phyloP scores from a whole-genome alignment of 768 basidiomycete genomes.

The Vararia minispora region DNA sequence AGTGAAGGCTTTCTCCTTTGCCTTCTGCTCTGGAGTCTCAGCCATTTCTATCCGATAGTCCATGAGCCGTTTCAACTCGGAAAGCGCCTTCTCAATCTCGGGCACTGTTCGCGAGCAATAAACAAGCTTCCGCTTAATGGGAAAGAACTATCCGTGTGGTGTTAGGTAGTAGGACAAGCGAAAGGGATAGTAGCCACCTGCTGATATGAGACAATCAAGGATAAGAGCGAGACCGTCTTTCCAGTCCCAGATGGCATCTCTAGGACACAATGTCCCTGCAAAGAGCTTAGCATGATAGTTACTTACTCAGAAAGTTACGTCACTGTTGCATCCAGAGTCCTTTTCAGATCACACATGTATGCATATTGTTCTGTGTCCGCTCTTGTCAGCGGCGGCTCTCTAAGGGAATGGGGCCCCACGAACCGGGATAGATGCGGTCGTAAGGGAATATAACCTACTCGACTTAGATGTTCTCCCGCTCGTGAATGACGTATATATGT shows the following conservation, averaged over 20 bases:
- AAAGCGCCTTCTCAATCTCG: constrained; percentile 96
- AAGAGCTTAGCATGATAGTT: constrained; percentile 1
- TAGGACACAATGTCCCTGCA: constrained; percentile 94
- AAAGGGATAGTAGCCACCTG: constrained; percentile 42
- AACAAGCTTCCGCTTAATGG: constrained; percentile 85
- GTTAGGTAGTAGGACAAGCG: no score
- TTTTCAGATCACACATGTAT: constrained; percentile 98
- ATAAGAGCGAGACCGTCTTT: constrained; percentile 93
- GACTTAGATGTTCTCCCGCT: constrained; percentile 5
- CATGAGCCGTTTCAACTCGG: constrained; percentile 91
- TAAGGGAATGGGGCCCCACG: constrained; percentile 14
- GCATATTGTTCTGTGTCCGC: constrained; percentile 80
- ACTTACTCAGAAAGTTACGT: constrained; percentile 1
- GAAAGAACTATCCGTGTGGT: constrained; percentile 69
- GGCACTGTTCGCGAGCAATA: constrained; percentile 99
- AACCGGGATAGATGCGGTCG: constrained; percentile 92
- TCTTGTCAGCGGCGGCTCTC: constrained; percentile 4
- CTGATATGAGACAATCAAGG: constrained; percentile 95
- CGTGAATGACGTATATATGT: constrained; percentile 11
- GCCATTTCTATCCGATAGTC: constrained; percentile 68
- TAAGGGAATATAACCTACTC: constrained; percentile 81
- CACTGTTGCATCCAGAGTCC: constrained; percentile 91
- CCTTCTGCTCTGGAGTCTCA: constrained; percentile 61
- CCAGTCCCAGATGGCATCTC: constrained; percentile 99
- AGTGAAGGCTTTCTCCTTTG: constrained; percentile 72